A percentile compares a stretch with the other conserved stretches of the same genome.
Conservation (phyloP, 352 stramenopile genomes). For the Globisporangium polare region DNA sequence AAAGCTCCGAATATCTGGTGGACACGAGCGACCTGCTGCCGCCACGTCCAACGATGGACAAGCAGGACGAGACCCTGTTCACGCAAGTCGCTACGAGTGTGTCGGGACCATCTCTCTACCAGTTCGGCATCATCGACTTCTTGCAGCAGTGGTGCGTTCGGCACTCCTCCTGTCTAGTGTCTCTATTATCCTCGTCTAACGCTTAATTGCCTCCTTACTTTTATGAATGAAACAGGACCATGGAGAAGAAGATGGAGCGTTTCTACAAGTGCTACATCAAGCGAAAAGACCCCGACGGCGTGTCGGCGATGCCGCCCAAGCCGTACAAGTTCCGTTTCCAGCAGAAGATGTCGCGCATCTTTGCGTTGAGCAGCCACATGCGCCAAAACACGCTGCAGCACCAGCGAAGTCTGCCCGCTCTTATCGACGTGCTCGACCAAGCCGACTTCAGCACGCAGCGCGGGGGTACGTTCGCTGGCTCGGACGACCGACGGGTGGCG, state of each 20-base stretch:
- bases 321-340: slow-evolving; percentile 91
- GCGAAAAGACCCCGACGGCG: slow-evolving; percentile 81
- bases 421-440: slow-evolving; percentile 82
- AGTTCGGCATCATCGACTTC: slow-evolving; percentile 92
- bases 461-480: slow-evolving; percentile 42
- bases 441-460: slow-evolving; percentile 61
- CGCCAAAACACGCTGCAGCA: slow-evolving; percentile 64
- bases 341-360: slow-evolving; percentile 89
- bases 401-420: slow-evolving; percentile 66
- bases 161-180: not conserved
- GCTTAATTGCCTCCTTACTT: not conserved
- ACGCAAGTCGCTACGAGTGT: slow-evolving; percentile 84
- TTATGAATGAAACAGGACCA: slow-evolving; percentile 44
- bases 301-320: slow-evolving; percentile 85
- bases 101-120: slow-evolving; percentile 83
- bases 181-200: slow-evolving; percentile 2
- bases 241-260: slow-evolving; percentile 89
- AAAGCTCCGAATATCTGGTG: slow-evolving; percentile 87
- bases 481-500: slow-evolving; percentile 40
- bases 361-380: slow-evolving; percentile 63
- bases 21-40: slow-evolving; percentile 65
- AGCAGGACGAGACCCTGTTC: slow-evolving; percentile 58
- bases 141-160: slow-evolving; percentile 82
- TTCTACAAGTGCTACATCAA: slow-evolving; percentile 90
- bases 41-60: slow-evolving; percentile 19